Percentiles rank a stretch among this genome's conserved stretches.
Conservation (phyloP, 1,284 basidiomycete species). For the Sanghuangporus sanghuang region DNA sequence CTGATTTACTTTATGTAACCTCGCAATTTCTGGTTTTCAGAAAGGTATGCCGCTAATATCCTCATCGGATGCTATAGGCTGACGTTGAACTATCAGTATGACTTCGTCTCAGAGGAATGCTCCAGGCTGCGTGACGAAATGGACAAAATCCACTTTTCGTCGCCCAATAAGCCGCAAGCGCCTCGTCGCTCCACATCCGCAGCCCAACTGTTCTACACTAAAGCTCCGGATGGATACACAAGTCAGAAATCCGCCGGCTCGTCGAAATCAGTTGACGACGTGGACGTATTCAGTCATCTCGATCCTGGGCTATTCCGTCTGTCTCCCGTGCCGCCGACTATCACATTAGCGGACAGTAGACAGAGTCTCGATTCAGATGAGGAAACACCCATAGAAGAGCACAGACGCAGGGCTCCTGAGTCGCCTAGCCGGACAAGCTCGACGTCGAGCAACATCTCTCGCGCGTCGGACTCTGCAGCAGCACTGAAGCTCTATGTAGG, state of each 20-base stretch:
- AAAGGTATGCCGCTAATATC: constrained; percentile 1
- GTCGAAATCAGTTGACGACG: background rate
- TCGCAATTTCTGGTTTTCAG: background rate
- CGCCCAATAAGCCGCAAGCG: background rate
- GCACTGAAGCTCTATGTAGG: background rate
- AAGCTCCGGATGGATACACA: background rate
- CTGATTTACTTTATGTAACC: background rate
- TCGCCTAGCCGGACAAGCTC: constrained; percentile 7
- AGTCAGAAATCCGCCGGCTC: background rate
- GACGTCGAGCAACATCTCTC: constrained; percentile 11
- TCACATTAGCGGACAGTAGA: background rate
- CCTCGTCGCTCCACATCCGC: background rate
- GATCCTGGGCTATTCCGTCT: constrained; percentile 7
- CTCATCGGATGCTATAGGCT: background rate
- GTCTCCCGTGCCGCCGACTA: constrained; percentile 1
- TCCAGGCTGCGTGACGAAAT: constrained; percentile 9
- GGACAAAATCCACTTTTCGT: constrained; percentile 8
- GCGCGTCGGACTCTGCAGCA: constrained; percentile 12
- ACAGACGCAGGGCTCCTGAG: background rate
- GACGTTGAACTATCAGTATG: constrained; percentile 6
- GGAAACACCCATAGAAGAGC: background rate
- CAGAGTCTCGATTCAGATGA: background rate
- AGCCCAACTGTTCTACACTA: constrained; percentile 1
- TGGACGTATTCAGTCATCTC: constrained; percentile 7
- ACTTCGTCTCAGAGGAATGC: constrained; percentile 12